Conservation (phyloP, 495 filamentous ascomycete species). For the Podospora australis region DNA sequence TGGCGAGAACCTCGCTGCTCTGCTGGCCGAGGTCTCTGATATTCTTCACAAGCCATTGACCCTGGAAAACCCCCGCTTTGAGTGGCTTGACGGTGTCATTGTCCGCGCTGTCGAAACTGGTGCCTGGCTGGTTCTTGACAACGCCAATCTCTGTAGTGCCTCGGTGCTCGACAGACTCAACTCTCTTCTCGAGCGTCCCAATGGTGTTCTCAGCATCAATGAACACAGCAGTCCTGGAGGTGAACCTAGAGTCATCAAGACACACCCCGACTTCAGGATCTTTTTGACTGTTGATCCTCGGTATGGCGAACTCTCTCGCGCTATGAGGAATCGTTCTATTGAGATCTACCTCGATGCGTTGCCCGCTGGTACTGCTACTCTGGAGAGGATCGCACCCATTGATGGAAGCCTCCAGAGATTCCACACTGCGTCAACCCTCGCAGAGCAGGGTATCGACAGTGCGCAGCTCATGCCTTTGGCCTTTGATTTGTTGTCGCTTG, state of each 20-base stretch:
- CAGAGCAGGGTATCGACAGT: constrained; percentile 10
- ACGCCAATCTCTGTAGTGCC: constrained; percentile 91
- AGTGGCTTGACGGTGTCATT: constrained; percentile 92
- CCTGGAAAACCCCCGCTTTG: constrained; percentile 70
- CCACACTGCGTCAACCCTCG: constrained; percentile 17
- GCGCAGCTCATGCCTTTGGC: constrained; percentile 19
- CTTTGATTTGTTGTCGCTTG: constrained; percentile 31
- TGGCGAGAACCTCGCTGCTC: constrained; percentile 20
- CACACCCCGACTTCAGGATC: constrained; percentile 82
- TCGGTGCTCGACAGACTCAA: constrained; percentile 94
- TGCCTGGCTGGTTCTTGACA: constrained; percentile 90
- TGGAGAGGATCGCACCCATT: constrained; percentile 31
- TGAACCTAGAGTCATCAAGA: constrained; percentile 68
- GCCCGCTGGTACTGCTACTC: constrained; percentile 11
- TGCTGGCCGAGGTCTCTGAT: constrained; percentile 25
- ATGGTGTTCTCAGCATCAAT: constrained; percentile 81
- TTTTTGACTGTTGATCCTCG: constrained; percentile 92
- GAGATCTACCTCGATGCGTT: constrained; percentile 69
- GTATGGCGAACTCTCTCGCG: constrained; percentile 88
- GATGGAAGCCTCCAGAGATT: constrained; percentile 39
- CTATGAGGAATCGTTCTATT: constrained; percentile 92
- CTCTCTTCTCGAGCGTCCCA: constrained; percentile 77
- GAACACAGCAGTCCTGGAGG: constrained; percentile 82
- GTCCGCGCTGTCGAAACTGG: constrained; percentile 81
- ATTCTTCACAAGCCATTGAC: constrained; percentile 39